Evolutionary conservation across 2,329 filamentous ascomycete genomes (phyloP), one percentile per base, ranked within the genome.

Genomic region (Apiospora rasikravindrae): DNA sequence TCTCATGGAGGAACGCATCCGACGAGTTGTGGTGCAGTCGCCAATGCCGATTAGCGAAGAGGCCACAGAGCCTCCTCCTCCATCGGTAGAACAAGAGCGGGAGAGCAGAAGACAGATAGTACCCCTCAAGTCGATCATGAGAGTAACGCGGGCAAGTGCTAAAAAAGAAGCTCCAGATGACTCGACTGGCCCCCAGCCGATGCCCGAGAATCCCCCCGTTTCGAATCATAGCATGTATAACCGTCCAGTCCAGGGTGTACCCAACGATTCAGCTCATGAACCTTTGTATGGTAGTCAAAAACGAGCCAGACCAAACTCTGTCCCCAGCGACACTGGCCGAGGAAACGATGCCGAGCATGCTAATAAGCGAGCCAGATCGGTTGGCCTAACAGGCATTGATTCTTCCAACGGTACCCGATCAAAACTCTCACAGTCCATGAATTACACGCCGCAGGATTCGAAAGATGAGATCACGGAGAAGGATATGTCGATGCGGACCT

Each of bases 381-480:
- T 47, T 37, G 29, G 37, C 40, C 19, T 44, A 29, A 14, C 33
- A n/a, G 33, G 8, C n/a, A 6, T 69, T 69, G 44, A 73, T 47
- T 29, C 40, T 71, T 22, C 67, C 22, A 77, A 74, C 51, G 40
- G 76, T 67, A 73, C 68, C 24, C 72, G 69, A 42, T 77, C 77
- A 14, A 77, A 40, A n/a, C 10, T 76, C 75, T 76, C 77, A 2
- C 69, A 44, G 11, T 70, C 73, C 22, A 74, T 75, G 57, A 24
- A 53, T 16, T 24, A 53, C 51, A n/a, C 26, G 49, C 14, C 49
- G 47, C 49, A 69, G 4, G 53, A 69, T 51, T 69, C 73, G 64
- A 14, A 68, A 47, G 33, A 24, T 2, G 53, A 74, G 29, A 22
- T 70, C 45, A 26, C 24, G 19, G 69, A 72, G 49, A 40, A 68